Conservation (phyloP, 371 early-diverging fungal species). For the Mucor piriformis region DNA sequence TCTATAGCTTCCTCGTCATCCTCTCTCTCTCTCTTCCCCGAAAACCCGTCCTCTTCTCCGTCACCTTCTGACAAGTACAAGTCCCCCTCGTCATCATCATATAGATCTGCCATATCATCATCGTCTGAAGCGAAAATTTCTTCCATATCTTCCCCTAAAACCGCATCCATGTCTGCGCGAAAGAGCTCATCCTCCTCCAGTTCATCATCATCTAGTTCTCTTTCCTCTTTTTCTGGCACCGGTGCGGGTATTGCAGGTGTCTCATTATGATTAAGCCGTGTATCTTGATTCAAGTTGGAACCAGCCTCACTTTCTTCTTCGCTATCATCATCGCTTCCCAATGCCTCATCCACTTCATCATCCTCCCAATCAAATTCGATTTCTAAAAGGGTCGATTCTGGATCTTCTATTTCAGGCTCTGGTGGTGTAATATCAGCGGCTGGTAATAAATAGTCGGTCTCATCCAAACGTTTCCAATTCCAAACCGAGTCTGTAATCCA, state of each 20-base stretch:
- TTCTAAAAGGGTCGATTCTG: conserved; percentile 39
- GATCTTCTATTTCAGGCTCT: conserved; percentile 40
- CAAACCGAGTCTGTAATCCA: conserved; percentile 65
- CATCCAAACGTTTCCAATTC: conserved; percentile 61
- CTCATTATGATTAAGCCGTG: too few species aligned
- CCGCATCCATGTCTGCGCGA: conserved; percentile 19
- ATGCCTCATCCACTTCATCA: conserved; percentile 57
- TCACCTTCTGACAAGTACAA: too few species aligned
- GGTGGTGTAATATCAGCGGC: conserved; percentile 7
- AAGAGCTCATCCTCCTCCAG: conserved; percentile 43
- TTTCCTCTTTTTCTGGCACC: too few species aligned
- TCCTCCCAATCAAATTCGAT: conserved; percentile 58
- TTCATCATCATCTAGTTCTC: not conserved
- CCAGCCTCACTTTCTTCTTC: not conserved
- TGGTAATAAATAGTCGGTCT: conserved; percentile 46
- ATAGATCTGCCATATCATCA: too few species aligned
- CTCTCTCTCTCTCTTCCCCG: too few species aligned
- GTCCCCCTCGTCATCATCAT: too few species aligned
- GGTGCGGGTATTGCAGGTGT: too few species aligned
- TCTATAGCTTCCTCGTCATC: too few species aligned
- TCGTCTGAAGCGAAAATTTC: conserved; percentile 1
- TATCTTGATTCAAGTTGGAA: too few species aligned
- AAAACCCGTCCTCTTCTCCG: too few species aligned
- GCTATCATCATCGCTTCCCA: conserved; percentile 8
- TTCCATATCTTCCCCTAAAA: conserved; percentile 5